Evolutionary conservation across 805 yeast genomes (phyloP).

Genomic region (Torulaspora franciscae): DNA sequence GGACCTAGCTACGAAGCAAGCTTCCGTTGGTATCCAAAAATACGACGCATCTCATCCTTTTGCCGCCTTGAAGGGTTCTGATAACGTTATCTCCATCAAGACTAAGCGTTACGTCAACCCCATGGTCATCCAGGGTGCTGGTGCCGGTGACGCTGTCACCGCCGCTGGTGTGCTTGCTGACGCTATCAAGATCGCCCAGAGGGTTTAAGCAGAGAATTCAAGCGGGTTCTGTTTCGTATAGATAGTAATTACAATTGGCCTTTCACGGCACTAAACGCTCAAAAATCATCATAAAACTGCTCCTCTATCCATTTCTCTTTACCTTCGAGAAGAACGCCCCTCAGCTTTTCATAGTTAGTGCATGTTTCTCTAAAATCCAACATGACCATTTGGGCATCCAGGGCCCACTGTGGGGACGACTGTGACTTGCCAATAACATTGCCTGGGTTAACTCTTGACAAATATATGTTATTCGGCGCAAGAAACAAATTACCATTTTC

Average conservation of each 20-base stretch:
- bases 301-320: conserved; percentile 43
- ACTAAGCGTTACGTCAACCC: conserved; percentile 93
- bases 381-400: conserved; percentile 74
- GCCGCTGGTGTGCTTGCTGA: conserved; percentile 94
- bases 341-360: conserved; percentile 44
- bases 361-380: conserved; percentile 61
- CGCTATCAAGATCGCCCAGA: conserved; percentile 84
- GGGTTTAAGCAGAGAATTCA: conserved; percentile 40
- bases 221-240: background rate
- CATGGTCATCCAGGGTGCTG: conserved; percentile 95
- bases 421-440: conserved; percentile 34
- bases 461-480: conserved; percentile 83
- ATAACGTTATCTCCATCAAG: conserved; percentile 87
- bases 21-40: conserved; percentile 82
- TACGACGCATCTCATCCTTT: conserved; percentile 90
- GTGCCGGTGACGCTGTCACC: conserved; percentile 75
- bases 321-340: conserved; percentile 56
- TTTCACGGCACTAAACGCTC: background rate
- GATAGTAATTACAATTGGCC: background rate
- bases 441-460: conserved; percentile 61
- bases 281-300: conserved; percentile 30
- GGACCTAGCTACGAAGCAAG: conserved; percentile 64
- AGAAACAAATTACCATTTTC: conserved; percentile 72
- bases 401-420: conserved; percentile 32
- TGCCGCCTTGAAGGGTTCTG: conserved; percentile 92